Evolutionary conservation across 495 filamentous ascomycete genomes (phyloP), one percentile per base, ranked within the genome.

Genomic region (Penicillium egyptiacum): DNA sequence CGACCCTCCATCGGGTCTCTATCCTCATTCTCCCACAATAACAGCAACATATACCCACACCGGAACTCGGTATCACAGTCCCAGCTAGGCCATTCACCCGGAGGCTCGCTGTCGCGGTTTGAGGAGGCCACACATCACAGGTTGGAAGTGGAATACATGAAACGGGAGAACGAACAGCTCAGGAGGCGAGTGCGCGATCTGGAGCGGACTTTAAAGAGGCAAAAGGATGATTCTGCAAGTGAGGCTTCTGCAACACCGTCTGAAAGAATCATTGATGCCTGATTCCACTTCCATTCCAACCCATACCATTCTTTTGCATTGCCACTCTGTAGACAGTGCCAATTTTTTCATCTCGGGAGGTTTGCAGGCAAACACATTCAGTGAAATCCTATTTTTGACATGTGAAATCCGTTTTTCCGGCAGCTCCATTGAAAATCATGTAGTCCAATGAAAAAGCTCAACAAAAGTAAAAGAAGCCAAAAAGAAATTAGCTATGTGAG

Each of bases 121-220:
- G 89, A 93, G 62, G 90, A 95, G 68, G 80, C 82, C 3, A 78
- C 83, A 0, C 79, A 82, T 50, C 86, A 89, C 54, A 81, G 84
- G 40, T 76, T 78, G 46, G 91, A 95, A 65, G 64, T 94, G 12
- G 91, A 96, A 45, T 71, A 72, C 6, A 82, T 87, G 37, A 91
- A 88, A 71, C 75, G 80, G 10, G 92, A 96, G 74, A 96, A 96
- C 64, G 91, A 95, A 53, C 68, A 76, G 37, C 75, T 96, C 43
- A 86, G 86, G 62, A 76, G 80, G 48, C 81, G 89, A 20, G 83
- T 96, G 22, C 80, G 86, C 47, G 90, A 92, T 57, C 72, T 95
- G 30, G 91, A 96, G 63, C 62, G 60, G 16, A 62, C 54, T 9
- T 33, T 75, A 50, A 72, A 70, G 58, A 69, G 68, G n/a, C 63